Evolutionary conservation across 257 asterid genomes (phyloP).

Genomic region (Haberlea rhodopensis): DNA sequence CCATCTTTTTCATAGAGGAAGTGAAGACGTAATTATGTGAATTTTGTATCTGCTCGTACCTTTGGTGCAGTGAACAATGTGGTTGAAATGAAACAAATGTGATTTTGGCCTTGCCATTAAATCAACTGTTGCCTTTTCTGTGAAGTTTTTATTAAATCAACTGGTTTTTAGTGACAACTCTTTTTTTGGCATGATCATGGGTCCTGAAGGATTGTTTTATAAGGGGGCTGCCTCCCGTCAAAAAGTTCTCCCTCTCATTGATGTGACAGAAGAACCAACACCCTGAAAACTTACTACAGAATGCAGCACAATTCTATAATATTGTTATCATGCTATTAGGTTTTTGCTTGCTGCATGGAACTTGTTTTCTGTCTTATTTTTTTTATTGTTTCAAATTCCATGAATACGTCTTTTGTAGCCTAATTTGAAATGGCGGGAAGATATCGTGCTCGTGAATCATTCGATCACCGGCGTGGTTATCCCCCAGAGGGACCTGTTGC

Average conservation of each 20-base stretch:
- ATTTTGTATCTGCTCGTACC: not conserved
- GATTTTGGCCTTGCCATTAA: not conserved
- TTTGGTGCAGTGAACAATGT: too few relatives aligned
- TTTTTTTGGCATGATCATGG: not conserved
- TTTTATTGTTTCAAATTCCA: constrained; percentile 2
- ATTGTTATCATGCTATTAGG: not conserved
- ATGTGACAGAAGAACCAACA: not conserved
- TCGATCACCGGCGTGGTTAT: constrained; percentile 69
- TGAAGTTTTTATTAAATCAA: not conserved
- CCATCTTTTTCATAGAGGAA: constrained; percentile 1
- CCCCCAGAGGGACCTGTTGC: constrained; percentile 50
- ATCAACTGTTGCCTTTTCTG: not conserved
- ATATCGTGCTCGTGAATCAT: constrained; percentile 66
- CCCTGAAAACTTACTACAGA: constrained; percentile 11
- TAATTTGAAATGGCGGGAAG: constrained; percentile 80
- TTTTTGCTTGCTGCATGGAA: constrained; percentile 1
- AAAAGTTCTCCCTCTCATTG: constrained; percentile 5
- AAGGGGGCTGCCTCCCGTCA: not conserved
- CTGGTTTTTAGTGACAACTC: not conserved
- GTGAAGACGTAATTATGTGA: not conserved
- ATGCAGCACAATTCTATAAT: not conserved
- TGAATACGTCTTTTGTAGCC: constrained; percentile 26
- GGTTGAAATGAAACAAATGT: not conserved
- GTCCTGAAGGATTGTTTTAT: not conserved
- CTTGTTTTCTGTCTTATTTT: not conserved